Evolutionary conservation across 2,329 filamentous ascomycete genomes (phyloP), one percentile per base, ranked within the genome.

Genomic region (Fusarium incarnatum): DNA sequence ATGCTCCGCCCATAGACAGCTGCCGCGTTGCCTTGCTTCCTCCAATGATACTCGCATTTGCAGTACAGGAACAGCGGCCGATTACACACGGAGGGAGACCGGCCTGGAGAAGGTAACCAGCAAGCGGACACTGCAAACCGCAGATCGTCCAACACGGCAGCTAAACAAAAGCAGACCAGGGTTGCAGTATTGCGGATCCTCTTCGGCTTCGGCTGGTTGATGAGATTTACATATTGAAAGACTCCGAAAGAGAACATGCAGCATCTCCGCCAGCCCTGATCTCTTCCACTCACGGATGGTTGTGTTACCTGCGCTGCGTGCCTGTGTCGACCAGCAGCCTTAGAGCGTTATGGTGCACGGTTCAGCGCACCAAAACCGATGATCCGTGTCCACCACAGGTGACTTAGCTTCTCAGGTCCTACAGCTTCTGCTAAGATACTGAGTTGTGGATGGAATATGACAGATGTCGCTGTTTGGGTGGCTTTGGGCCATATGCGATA

Each of bases 141-240:
- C 72, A 75, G 73, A 75, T 75, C 73, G 66, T 65, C 64, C 56
- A 62, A 64, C 67, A 61, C 71, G 67, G 67, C 73, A 75, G 56
- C 68, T 67, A 66, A 60, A 45, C 56, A 67, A 25, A 68, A 58
- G 56, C 59, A 74, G 56, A 47, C 62, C 74, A 73, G 57, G 64
- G 73, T 75, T 61, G 52, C 65, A 73, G 57, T 56, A 22, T 50
- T 65, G 73, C 67, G 73, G 73, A 70, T 53, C 70, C 60, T 56
- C 47, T 56, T 57, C 58, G 70, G 63, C 60, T 69, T 67, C 58
- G 66, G 60, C 61, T 69, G 53, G 50, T 40, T 65, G 60, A 59
- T 64, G 72, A 72, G 68, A 72, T 72, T 68, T 49, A 48, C 60
- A 57, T 64, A 63, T 66, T 64, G 60, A 73, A 67, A 60, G 60